Base-by-base conservation (phyloP, 2,329 filamentous ascomycete genomes). In the Rutstroemia sp. region DNA sequence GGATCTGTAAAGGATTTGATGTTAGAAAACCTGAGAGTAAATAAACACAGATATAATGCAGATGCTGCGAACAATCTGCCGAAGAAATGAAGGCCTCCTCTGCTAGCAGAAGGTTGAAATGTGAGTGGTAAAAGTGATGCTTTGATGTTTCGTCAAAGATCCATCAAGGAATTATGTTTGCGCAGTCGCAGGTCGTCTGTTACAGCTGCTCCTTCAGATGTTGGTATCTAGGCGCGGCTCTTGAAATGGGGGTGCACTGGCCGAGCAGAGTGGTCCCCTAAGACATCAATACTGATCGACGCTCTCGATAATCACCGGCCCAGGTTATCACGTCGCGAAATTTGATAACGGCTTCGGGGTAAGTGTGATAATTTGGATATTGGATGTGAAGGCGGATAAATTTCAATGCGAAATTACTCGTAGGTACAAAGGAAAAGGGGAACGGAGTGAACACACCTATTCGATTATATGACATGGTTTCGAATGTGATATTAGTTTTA, bases 41-140 rank as follows among this genome's bases (percentile, higher is more conserved):
- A 34, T 42, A 51, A 17, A 40, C 12, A 40, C 17, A 36, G 47
- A 39, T 17, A 56, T 60, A 60, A 56, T 56, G 59, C 54, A 60
- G 56, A 61, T 51, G 49, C 45, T 59, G 50, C 44, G 46, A 27
- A 48, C n/a, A 10, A n/a, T 48, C 8, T 54, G n/a, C 30, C n/a
- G 19, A 58, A 54, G 57, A 55, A 36, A 48, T 47, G 19, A 40
- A 42, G 17, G 27, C 27, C 44, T 60, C 59, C 63, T 64, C 60
- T 57, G 62, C 58, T 67, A 61, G 63, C 58, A 63, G 60, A 61
- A 63, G 50, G 48, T 19, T 23, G 10, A 40, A 17, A 40, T 30
- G 27, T 30, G 10, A 9, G 27, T 10, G 10, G 27, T 30, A 30
- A 30, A 17, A 40, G 10, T 49, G 17, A 34, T 27, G 25, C 30